Base-by-base conservation (phyloP, 345 rosid genomes). In the Tarenaya hassleriana region DNA sequence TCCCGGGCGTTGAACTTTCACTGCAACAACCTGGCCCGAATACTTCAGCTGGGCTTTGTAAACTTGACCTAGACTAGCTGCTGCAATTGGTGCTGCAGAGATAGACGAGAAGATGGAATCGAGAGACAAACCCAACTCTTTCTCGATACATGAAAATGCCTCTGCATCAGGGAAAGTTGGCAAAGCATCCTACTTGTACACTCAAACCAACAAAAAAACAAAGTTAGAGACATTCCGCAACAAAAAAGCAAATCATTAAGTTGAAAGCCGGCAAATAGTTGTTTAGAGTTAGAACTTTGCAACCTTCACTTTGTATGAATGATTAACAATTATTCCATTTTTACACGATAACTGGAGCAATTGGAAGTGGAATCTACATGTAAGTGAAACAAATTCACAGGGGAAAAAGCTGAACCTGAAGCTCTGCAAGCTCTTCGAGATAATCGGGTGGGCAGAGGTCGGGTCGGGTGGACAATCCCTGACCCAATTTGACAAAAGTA, bases 31-130 rank as follows among this genome's bases (percentile, higher is more conserved):
- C 53, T 88, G 86, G 31, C 82, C 88, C 27, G 95, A 83, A 54
- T 78, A 73, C 59, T 73, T 80, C 51, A 92, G 78, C 55, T 71
- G 83, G 29, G 98, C 98, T 74, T 92, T 92, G 72, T 92, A 92
- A 39, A 92, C 98, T 69, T 88, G 98, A 49, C 96, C 98, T 16
- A 88, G 75, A 73, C 98, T 92, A 46, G 98, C 96, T 8, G 98
- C 96, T 1, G 96, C 96, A 60, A 83, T 77, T 4, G 98, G 98
- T 67, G 94, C 79, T 0, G 94, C 73, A 9, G 98, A 88, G 51
- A 92, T 74, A 7, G 71, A 37, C 0, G 95, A 81, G 70, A 17
- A 92, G 60, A 92, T 71, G 21, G 84, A 71, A 34, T 92, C 94
- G 1, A 92, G 79, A 7, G 90, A 57, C 56, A 75, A 51, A 46